phyloP scores from a whole-genome alignment of 306 rosid genomes.

The Rosa multiflora region DNA sequence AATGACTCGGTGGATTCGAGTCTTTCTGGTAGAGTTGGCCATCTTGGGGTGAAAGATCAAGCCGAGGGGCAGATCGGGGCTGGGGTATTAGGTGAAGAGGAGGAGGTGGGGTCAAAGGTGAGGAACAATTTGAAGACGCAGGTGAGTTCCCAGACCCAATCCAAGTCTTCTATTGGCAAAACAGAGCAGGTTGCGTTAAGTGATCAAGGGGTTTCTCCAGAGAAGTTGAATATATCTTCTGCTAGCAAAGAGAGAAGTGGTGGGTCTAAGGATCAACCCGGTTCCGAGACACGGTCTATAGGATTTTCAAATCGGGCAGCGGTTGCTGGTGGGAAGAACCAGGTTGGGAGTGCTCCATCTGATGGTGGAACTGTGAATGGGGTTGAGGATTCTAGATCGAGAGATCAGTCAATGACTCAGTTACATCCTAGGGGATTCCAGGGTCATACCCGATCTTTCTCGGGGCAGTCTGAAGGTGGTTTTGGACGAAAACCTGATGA shows the following conservation, averaged over 20 bases:
- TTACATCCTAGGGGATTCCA: slow-evolving; percentile 52
- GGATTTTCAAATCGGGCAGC: slow-evolving; percentile 32
- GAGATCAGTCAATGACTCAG: slow-evolving; percentile 44
- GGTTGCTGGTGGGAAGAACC: slow-evolving; percentile 22
- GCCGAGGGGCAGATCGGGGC: slow-evolving; percentile 19
- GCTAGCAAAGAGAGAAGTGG: slow-evolving; percentile 36
- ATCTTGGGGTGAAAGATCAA: slow-evolving; percentile 35
- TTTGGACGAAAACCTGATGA: slow-evolving; percentile 53
- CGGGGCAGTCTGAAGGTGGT: slow-evolving; percentile 72
- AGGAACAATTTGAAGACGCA: slow-evolving; percentile 40
- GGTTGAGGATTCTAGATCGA: slow-evolving; percentile 45
- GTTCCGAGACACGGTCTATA: slow-evolving; percentile 32
- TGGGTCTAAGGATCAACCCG: slow-evolving; percentile 28
- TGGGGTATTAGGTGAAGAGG: slow-evolving; percentile 30
- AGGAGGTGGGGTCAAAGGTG: slow-evolving; percentile 31
- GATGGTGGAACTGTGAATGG: slow-evolving; percentile 42
- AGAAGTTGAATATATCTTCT: not conserved
- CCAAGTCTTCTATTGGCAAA: slow-evolving; percentile 27
- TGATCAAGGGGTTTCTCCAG: slow-evolving; percentile 51
- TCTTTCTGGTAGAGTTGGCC: slow-evolving; percentile 28
- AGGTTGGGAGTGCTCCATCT: slow-evolving; percentile 27
- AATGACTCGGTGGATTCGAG: slow-evolving; percentile 21
- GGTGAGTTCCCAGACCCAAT: slow-evolving; percentile 29
- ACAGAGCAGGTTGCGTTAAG: slow-evolving; percentile 37
- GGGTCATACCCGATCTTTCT: slow-evolving; percentile 65